Percentiles rank a stretch among this genome's conserved stretches.
Conservation (phyloP, 352 stramenopile species). For the Lagenidium giganteum region DNA sequence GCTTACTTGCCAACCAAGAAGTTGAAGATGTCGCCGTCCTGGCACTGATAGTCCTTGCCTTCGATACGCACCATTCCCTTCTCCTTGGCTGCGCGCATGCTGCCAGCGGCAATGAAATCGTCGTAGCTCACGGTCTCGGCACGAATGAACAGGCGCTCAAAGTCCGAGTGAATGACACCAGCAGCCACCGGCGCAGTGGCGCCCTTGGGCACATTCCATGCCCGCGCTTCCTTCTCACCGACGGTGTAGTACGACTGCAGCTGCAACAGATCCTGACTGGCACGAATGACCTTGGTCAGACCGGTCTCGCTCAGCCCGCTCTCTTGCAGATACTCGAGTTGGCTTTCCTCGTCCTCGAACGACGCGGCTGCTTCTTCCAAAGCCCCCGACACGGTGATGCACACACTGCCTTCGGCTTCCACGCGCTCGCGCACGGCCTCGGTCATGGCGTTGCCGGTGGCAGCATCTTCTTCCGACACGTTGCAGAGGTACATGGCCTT, state of each 20-base stretch:
- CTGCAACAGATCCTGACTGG: conserved; percentile 91
- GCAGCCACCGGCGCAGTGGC: conserved; percentile 68
- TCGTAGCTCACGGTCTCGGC: conserved; percentile 96
- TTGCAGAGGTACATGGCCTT: conserved; percentile 98
- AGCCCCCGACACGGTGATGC: conserved; percentile 66
- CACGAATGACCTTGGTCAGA: conserved; percentile 81
- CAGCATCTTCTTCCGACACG: conserved; percentile 94
- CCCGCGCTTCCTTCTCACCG: conserved; percentile 75
- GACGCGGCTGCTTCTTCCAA: conserved; percentile 75
- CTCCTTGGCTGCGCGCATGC: conserved; percentile 93
- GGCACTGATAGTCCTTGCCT: conserved; percentile 98
- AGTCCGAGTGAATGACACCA: conserved; percentile 85
- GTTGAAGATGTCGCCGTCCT: conserved; percentile 98
- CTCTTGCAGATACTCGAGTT: conserved; percentile 92
- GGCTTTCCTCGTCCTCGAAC: conserved; percentile 87
- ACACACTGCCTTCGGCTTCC: conserved; percentile 63
- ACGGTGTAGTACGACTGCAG: conserved; percentile 98
- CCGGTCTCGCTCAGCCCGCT: conserved; percentile 68
- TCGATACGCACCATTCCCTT: conserved; percentile 91
- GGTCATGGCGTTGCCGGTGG: conserved; percentile 92
- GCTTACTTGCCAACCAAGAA: conserved; percentile 92
- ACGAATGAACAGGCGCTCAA: conserved; percentile 83
- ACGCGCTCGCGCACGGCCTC: conserved; percentile 62
- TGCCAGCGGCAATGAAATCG: conserved; percentile 91
- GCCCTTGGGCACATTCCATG: conserved; percentile 78